Evolutionary conservation across 2,329 filamentous ascomycete genomes (phyloP).

Genomic region (Chaetomiaceae sp.): DNA sequence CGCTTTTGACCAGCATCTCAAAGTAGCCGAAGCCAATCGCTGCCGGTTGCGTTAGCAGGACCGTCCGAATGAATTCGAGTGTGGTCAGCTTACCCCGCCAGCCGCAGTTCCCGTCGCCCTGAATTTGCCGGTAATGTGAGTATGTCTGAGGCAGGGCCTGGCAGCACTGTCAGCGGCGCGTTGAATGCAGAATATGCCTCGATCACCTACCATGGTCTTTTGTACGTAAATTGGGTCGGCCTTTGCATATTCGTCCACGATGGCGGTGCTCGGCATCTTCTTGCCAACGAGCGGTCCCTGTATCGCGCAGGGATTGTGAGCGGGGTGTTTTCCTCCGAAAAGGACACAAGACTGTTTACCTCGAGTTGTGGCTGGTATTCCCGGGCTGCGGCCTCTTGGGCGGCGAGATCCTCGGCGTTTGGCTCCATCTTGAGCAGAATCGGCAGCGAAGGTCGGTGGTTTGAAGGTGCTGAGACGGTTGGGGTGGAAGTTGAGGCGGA

Average conservation of each 20-base stretch:
- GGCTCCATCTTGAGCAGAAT: conserved; percentile 37
- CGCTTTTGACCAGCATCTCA: conserved; percentile 70
- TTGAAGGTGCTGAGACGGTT: conserved; percentile 10
- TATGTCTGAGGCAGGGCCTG: conserved; percentile 79
- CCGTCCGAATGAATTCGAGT: neutral
- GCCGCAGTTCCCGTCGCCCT: conserved; percentile 93
- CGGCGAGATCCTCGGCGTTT: conserved; percentile 44
- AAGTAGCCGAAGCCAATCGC: conserved; percentile 92
- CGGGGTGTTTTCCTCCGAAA: neutral
- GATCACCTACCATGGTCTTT: conserved; percentile 72
- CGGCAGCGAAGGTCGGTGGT: conserved; percentile 16
- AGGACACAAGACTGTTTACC: conserved; percentile 37
- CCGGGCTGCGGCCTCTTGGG: conserved; percentile 57
- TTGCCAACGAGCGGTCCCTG: conserved; percentile 81
- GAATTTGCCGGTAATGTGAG: conserved; percentile 79
- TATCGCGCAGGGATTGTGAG: conserved; percentile 15
- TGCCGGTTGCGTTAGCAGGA: conserved; percentile 38
- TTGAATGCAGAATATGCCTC: neutral
- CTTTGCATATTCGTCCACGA: conserved; percentile 82
- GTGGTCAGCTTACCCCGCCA: conserved; percentile 74
- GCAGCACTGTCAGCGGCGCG: conserved; percentile 10
- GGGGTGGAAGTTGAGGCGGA: conserved; percentile 6
- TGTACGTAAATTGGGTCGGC: conserved; percentile 79
- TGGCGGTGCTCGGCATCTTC: conserved; percentile 69
- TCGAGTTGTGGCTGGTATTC: conserved; percentile 55